Percentiles rank a stretch among this genome's conserved stretches.
Evolutionary conservation across 2,329 filamentous ascomycete species (phyloP).

Genomic region (Fusarium begoniae): DNA sequence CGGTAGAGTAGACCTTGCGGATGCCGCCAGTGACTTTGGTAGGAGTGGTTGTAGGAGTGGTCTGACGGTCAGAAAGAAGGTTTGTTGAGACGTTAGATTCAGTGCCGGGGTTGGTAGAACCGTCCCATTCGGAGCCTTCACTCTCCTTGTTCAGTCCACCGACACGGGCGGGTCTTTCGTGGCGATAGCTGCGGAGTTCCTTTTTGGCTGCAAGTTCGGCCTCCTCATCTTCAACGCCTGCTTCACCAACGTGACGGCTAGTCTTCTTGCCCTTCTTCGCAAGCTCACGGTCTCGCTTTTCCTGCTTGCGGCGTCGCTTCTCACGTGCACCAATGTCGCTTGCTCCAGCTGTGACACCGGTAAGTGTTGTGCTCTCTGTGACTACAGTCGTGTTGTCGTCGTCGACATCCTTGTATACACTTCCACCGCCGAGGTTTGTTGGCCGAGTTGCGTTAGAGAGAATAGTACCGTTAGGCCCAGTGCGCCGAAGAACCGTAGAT

Average conservation of each 20-base stretch:
- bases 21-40: constrained; percentile 56
- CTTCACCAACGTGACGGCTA: constrained; percentile 62
- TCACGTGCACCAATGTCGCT: constrained; percentile 66
- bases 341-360: constrained; percentile 66
- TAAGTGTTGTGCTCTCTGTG: constrained; percentile 57
- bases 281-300: constrained; percentile 55
- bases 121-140: constrained; percentile 84
- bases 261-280: constrained; percentile 56
- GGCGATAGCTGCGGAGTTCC: constrained; percentile 83
- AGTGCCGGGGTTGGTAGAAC: constrained; percentile 70
- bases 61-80: constrained; percentile 66
- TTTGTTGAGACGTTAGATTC: constrained; percentile 71
- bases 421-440: constrained; percentile 88
- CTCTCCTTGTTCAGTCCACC: constrained; percentile 86
- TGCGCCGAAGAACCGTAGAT: constrained; percentile 87
- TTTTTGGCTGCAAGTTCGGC: constrained; percentile 71
- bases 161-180: constrained; percentile 86
- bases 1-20: constrained; percentile 69
- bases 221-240: constrained; percentile 69
- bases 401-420: constrained; percentile 78
- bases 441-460: constrained; percentile 83
- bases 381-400: constrained; percentile 57
- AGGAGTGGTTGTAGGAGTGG: constrained; percentile 64
- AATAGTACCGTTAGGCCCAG: constrained; percentile 87
- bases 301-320: constrained; percentile 63